Conservation (phyloP, 2,329 filamentous ascomycete species). For the Bisporella sp. region DNA sequence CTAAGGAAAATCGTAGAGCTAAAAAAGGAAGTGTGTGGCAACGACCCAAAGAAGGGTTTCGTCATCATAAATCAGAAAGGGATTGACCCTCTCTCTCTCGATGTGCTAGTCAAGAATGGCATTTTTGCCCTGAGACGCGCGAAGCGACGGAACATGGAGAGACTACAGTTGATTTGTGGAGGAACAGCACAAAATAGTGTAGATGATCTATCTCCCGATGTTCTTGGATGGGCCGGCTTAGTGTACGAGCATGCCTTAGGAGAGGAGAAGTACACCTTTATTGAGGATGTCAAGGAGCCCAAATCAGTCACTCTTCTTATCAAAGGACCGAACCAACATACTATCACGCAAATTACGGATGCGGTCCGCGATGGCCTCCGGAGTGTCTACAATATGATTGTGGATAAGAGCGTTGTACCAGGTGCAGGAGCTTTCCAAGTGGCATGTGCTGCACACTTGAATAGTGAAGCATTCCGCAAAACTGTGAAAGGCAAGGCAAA, state of each 20-base stretch:
- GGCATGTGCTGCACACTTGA: conserved; percentile 80
- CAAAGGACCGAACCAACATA: conserved; percentile 96
- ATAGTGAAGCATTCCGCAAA: conserved; percentile 79
- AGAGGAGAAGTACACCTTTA: conserved; percentile 98
- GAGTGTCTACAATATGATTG: conserved; percentile 99
- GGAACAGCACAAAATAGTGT: conserved; percentile 92
- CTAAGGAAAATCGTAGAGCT: conserved; percentile 94
- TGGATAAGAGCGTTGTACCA: conserved; percentile 92
- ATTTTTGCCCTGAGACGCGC: conserved; percentile 91
- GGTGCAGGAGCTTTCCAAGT: conserved; percentile 95
- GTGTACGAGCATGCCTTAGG: conserved; percentile 97
- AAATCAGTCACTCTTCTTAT: conserved; percentile 97
- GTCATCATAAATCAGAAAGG: conserved; percentile 99
- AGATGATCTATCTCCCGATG: conserved; percentile 79
- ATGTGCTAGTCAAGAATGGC: conserved; percentile 95
- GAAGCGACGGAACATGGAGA: conserved; percentile 98
- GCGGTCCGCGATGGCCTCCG: conserved; percentile 91
- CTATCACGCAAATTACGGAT: conserved; percentile 93
- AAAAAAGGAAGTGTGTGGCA: conserved; percentile 95
- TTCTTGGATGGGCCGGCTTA: conserved; percentile 90
- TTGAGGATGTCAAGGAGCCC: conserved; percentile 97
- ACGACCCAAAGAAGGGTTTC: conserved; percentile 89
- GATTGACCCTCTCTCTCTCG: conserved; percentile 91
- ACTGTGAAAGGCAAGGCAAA: conserved; percentile 97
- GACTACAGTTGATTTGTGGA: conserved; percentile 89